Conservation (phyloP, 1,284 basidiomycete genomes). For the Sanguinoderma infundibulare region DNA sequence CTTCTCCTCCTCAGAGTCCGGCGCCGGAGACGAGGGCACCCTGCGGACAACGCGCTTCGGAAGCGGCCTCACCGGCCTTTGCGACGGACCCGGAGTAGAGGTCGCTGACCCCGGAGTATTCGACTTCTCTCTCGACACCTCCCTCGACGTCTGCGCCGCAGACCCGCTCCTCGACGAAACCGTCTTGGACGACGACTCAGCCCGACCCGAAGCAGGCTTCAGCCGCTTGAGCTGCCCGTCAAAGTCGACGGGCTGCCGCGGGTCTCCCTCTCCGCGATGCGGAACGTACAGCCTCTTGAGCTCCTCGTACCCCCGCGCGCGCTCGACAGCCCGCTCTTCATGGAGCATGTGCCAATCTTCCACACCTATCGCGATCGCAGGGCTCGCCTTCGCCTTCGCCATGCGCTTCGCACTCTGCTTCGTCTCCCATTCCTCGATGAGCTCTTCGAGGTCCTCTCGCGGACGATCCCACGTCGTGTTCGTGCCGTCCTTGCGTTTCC, state of each 20-base stretch:
- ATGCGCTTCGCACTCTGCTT: conserved; percentile 14
- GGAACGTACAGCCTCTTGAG: conserved; percentile 9
- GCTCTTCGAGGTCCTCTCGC: conserved; percentile 19
- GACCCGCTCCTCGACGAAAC: background rate
- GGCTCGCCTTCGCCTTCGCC: conserved; percentile 26
- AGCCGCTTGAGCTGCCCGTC: conserved; percentile 4
- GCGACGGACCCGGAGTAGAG: background rate
- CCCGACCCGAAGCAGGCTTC: background rate
- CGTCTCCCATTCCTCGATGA: conserved; percentile 37
- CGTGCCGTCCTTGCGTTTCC: conserved; percentile 42
- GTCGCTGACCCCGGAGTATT: background rate
- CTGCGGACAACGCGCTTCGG: conserved; percentile 7
- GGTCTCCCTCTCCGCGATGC: background rate
- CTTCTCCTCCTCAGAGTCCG: conserved; percentile 1
- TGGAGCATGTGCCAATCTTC: conserved; percentile 21
- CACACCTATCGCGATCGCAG: conserved; percentile 31
- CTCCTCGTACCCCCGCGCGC: conserved; percentile 43
- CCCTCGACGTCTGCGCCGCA: background rate
- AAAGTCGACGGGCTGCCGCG: conserved; percentile 8
- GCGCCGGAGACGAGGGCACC: background rate
- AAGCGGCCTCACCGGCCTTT: conserved; percentile 5
- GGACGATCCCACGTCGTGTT: conserved; percentile 46
- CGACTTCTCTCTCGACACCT: background rate
- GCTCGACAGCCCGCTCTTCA: conserved; percentile 27
- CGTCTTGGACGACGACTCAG: background rate